phyloP scores from a whole-genome alignment of 176 grass and related monocot genomes.

The Cocos nucifera region DNA sequence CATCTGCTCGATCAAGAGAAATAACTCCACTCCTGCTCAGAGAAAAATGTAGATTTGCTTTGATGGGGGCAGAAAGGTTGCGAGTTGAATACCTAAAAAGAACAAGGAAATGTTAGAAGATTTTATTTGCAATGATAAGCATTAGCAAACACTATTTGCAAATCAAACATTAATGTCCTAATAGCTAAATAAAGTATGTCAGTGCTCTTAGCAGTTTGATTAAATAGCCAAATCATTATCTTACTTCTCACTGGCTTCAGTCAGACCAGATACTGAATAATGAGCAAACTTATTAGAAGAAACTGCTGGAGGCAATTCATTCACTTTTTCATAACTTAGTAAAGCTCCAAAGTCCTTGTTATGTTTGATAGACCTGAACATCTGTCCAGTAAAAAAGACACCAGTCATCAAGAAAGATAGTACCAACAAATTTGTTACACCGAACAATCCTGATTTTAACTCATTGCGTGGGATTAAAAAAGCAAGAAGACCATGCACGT shows the following conservation, averaged over 20 bases:
- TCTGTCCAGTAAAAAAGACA: slow-evolving; percentile 33
- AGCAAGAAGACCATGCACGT: background rate
- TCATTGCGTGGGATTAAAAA: background rate
- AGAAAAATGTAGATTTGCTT: slow-evolving; percentile 98
- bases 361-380: slow-evolving; percentile 90
- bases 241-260: slow-evolving; percentile 79
- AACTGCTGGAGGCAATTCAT: slow-evolving; percentile 74
- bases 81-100: slow-evolving; percentile 59
- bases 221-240: slow-evolving; percentile 1
- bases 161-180: too few relatives aligned
- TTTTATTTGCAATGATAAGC: too few relatives aligned
- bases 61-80: slow-evolving; percentile 94
- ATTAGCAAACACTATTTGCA: too few relatives aligned
- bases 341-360: slow-evolving; percentile 85
- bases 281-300: slow-evolving; percentile 56
- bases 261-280: slow-evolving; percentile 73
- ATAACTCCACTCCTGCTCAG: slow-evolving; percentile 90
- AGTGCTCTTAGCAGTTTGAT: too few relatives aligned
- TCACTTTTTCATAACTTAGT: slow-evolving; percentile 66
- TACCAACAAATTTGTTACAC: slow-evolving; percentile 1
- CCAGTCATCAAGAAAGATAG: slow-evolving; percentile 6
- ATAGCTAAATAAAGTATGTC: too few relatives aligned
- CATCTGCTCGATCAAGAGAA: slow-evolving; percentile 89
- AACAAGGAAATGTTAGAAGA: slow-evolving; percentile 5
- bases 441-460: background rate